These are phyloP conservation scores for Aaosphaeria arxii DNA, from an alignment of 2,329 filamentous ascomycete species.

Conservation along the genomic window DNA sequence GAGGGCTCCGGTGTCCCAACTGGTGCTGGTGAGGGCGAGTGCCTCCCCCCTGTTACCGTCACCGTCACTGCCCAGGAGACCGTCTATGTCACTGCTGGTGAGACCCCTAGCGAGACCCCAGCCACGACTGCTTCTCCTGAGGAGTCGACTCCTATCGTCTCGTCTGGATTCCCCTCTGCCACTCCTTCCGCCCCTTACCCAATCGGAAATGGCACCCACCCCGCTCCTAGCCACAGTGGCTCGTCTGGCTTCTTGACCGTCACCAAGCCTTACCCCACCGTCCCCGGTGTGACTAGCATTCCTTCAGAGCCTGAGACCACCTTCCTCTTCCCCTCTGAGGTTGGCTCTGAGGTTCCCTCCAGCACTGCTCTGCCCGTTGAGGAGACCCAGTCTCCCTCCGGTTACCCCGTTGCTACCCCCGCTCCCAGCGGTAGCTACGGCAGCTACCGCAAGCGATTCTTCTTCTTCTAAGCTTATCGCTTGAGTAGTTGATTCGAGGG, in stretches of 20 bases:
- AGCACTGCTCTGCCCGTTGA: neutral
- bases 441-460: slow-evolving; percentile 2
- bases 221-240: slow-evolving; percentile 8
- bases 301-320: slow-evolving; percentile 3
- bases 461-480: neutral
- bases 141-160: neutral
- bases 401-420: slow-evolving; percentile 10
- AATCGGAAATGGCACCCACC: slow-evolving; percentile 9
- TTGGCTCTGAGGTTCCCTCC: slow-evolving; percentile 12
- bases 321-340: slow-evolving; percentile 9
- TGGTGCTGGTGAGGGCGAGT: slow-evolving; percentile 19
- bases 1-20: slow-evolving; percentile 11
- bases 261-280: slow-evolving; percentile 15
- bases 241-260: slow-evolving; percentile 31
- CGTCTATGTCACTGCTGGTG: slow-evolving; percentile 32
- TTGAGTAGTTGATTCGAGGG: too few species aligned
- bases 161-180: slow-evolving; percentile 2
- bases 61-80: slow-evolving; percentile 38
- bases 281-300: neutral
- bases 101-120: slow-evolving; percentile 3
- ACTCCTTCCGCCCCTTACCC: slow-evolving; percentile 20
- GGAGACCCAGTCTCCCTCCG: neutral
- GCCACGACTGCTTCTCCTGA: neutral
- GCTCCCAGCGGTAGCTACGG: slow-evolving; percentile 17
- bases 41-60: slow-evolving; percentile 32